Conservation (phyloP, 108 stramenopile species). For the Cafeteria roenbergensis region DNA sequence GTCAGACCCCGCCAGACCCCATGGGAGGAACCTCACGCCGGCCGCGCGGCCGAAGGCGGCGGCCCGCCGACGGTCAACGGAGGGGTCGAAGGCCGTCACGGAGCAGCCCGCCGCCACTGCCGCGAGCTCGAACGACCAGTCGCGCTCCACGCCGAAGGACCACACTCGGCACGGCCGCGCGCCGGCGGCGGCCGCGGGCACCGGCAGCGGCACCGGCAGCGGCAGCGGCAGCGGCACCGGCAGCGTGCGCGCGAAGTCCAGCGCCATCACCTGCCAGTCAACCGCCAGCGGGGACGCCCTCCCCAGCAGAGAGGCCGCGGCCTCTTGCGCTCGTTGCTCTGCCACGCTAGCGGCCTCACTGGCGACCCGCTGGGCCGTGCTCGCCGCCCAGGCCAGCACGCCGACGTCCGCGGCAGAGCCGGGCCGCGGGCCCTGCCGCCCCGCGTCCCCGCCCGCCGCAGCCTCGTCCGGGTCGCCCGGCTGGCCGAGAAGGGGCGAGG, state of each 20-base stretch:
- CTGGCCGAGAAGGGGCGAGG: too few species aligned
- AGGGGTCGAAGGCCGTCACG: not conserved
- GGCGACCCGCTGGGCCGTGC: too few species aligned
- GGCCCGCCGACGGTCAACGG: not conserved
- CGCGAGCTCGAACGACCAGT: not conserved
- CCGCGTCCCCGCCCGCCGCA: too few species aligned
- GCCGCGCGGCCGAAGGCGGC: not conserved
- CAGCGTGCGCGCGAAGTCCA: not conserved
- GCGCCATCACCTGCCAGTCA: not conserved
- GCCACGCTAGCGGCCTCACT: too few species aligned
- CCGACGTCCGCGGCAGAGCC: too few species aligned
- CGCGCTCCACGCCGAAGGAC: not conserved
- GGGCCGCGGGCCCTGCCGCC: too few species aligned
- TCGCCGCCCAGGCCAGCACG: too few species aligned
- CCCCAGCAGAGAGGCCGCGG: too few species aligned
- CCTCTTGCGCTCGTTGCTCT: too few species aligned
- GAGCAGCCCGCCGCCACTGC: not conserved
- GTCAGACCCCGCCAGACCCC: not conserved
- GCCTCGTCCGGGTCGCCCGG: too few species aligned
- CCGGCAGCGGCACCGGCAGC: not conserved
- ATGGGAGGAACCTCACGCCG: not conserved
- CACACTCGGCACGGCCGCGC: not conserved
- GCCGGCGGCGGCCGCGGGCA: too few species aligned
- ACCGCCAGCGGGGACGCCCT: not conserved
- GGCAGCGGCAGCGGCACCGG: not conserved